Percentiles rank a stretch among this genome's conserved stretches.
These are phyloP conservation scores for Megacollybia marginata DNA, from an alignment of 768 basidiomycete species.

Conservation along the genomic window DNA sequence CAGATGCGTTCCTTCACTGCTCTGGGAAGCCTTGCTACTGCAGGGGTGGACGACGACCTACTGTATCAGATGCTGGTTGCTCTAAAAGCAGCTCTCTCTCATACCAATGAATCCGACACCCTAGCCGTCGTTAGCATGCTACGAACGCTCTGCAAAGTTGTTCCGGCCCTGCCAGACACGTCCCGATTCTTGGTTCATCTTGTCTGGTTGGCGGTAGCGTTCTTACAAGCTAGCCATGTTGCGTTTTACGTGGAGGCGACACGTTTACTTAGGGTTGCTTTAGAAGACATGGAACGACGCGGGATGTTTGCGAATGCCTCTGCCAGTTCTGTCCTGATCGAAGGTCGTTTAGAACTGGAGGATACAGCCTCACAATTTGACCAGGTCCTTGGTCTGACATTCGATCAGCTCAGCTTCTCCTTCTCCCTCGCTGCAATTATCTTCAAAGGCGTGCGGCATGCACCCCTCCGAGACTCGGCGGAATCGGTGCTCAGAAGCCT, in stretches of 20 bases:
- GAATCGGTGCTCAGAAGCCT: conserved; percentile 56
- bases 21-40: conserved; percentile 72
- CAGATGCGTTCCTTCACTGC: conserved; percentile 84
- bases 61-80: conserved; percentile 91
- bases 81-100: conserved; percentile 61
- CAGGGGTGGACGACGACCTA: conserved; percentile 88
- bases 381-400: conserved; percentile 63
- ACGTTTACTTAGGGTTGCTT: conserved; percentile 54
- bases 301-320: conserved; percentile 48
- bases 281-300: conserved; percentile 57
- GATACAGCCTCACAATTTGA: conserved; percentile 70
- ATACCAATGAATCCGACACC: conserved; percentile 64
- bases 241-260: conserved; percentile 65
- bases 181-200: conserved; percentile 70
- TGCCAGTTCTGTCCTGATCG: conserved; percentile 52
- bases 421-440: conserved; percentile 78
- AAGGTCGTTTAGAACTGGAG: conserved; percentile 56
- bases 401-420: conserved; percentile 65
- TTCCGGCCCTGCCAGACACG: conserved; percentile 58
- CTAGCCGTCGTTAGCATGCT: conserved; percentile 81
- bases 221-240: conserved; percentile 72
- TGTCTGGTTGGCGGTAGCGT: conserved; percentile 84
- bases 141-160: conserved; percentile 72
- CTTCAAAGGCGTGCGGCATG: conserved; percentile 79
- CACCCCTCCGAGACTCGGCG: conserved; percentile 53